phyloP scores from a whole-genome alignment of 2,329 filamentous ascomycete genomes.

The Aspergillus sp. region DNA sequence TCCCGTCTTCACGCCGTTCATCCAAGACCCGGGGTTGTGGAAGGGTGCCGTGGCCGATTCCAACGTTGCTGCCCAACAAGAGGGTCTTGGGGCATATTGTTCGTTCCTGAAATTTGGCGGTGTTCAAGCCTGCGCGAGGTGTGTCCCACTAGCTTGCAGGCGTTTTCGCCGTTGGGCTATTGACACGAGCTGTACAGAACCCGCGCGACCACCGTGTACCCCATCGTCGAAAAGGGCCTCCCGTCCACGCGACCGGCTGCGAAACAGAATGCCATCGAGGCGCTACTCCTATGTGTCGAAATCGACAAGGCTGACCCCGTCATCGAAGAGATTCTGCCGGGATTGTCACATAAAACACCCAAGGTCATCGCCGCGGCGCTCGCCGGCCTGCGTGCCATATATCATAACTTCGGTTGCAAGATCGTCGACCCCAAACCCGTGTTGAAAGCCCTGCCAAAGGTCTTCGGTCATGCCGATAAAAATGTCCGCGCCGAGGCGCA shows the following conservation, averaged over 20 bases:
- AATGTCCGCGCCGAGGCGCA: slow-evolving; percentile 95
- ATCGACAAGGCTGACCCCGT: slow-evolving; percentile 81
- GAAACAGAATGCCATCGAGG: slow-evolving; percentile 83
- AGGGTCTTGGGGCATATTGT: slow-evolving; percentile 83
- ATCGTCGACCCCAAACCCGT: slow-evolving; percentile 89
- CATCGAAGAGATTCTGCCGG: slow-evolving; percentile 84
- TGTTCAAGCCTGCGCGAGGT: slow-evolving; percentile 71
- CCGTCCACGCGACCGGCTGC: slow-evolving; percentile 83
- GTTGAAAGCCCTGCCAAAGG: slow-evolving; percentile 82
- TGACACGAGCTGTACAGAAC: slow-evolving; percentile 53
- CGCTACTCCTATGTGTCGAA: slow-evolving; percentile 84
- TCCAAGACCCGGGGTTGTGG: slow-evolving; percentile 82
- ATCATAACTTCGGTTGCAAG: slow-evolving; percentile 93
- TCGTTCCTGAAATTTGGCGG: slow-evolving; percentile 91
- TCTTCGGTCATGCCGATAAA: slow-evolving; percentile 95
- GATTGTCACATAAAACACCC: slow-evolving; percentile 82
- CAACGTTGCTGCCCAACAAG: slow-evolving; percentile 95
- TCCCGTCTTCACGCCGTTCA: slow-evolving; percentile 81
- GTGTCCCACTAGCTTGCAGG: slow-evolving; percentile 18
- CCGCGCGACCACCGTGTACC: slow-evolving; percentile 68
- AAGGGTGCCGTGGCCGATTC: slow-evolving; percentile 90
- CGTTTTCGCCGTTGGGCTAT: not conserved
- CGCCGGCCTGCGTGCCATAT: slow-evolving; percentile 75
- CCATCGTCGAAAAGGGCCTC: slow-evolving; percentile 89
- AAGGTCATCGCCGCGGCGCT: slow-evolving; percentile 80